Evolutionary conservation across 305 asterid species (phyloP), one percentile per base, ranked within the genome.

Genomic region (Plantago rigida): DNA sequence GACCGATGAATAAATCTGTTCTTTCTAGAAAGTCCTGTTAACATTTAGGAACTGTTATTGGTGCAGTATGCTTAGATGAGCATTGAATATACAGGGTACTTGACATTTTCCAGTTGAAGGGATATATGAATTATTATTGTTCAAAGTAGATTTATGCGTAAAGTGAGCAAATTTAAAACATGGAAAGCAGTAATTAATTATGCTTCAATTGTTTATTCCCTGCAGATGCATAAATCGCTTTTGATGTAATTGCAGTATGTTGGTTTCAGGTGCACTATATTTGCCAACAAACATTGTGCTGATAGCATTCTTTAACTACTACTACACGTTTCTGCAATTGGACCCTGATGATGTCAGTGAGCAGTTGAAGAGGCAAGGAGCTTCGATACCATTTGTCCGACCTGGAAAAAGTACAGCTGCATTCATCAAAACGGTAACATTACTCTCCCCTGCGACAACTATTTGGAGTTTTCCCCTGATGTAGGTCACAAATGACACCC

Each of bases 361-460:
- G 63, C 98, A 86, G 82, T 78, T 91, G 78, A 91, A 91, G 81
- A 80, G 96, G 75, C 98, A 91, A 82, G 98, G 98, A 34, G 98
- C 98, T 69, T 87, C 98, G 39, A 86, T 87, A 68, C 97, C 96
- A 34, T 92, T 87, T 54, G 84, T 87, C 60, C 84, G 97, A 10
- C 96, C 97, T 47, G 98, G 96, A 61, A 91, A 87, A 82, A 87
- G 94, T 64, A 91, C 98, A 41, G 96, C 96, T 8, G 74, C 77
- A 46, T 86, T 77, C 60, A 91, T 91, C 77, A 84, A 79, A 71
- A 91, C 78, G 84, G 98, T 87, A 78, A 73, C 42, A 15, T 51
- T 48, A 4, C 56, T 59, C 22, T 13, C 41, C 41, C 36, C 9
- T 8, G 0, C 57, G 1, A 24, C 29, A 24, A 52, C 41, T 31